Conservation (phyloP, 176 grass and related monocot genomes). For the Olyra latifolia region DNA sequence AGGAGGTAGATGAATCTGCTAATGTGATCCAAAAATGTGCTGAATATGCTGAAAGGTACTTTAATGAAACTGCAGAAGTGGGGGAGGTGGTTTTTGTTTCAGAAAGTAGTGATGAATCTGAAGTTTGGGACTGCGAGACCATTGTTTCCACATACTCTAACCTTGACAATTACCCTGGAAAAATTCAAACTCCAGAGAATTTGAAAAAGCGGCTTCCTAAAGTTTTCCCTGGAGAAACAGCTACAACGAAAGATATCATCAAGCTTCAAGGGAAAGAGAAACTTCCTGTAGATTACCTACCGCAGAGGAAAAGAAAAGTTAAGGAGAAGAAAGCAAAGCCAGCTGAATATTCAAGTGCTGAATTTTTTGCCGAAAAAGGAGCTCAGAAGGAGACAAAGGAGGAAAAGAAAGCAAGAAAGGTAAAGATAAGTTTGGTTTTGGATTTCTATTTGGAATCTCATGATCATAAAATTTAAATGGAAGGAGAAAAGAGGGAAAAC, state of each 20-base stretch:
- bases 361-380: slow-evolving; percentile 26
- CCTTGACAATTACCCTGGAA: slow-evolving; percentile 83
- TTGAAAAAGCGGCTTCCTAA: slow-evolving; percentile 52
- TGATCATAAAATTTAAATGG: neutral
- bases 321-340: slow-evolving; percentile 63
- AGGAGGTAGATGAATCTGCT: slow-evolving; percentile 61
- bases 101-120: slow-evolving; percentile 91
- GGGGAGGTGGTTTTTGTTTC: slow-evolving; percentile 55
- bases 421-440: slow-evolving; percentile 35
- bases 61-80: slow-evolving; percentile 63
- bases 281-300: slow-evolving; percentile 90
- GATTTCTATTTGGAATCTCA: neutral
- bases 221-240: slow-evolving; percentile 67
- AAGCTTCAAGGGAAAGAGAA: slow-evolving; percentile 89
- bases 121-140: slow-evolving; percentile 88
- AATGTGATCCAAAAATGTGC: slow-evolving; percentile 69
- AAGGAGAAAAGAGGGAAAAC: neutral
- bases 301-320: slow-evolving; percentile 60
- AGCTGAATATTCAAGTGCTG: slow-evolving; percentile 21
- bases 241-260: slow-evolving; percentile 65
- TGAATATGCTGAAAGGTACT: slow-evolving; percentile 75
- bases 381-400: slow-evolving; percentile 73
- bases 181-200: slow-evolving; percentile 74
- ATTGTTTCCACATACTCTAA: slow-evolving; percentile 93
- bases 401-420: slow-evolving; percentile 98